Evolutionary conservation across 23 red algal species (phyloP), one percentile per base, ranked within the genome.

Genomic region (Gracilariopsis chorda): DNA sequence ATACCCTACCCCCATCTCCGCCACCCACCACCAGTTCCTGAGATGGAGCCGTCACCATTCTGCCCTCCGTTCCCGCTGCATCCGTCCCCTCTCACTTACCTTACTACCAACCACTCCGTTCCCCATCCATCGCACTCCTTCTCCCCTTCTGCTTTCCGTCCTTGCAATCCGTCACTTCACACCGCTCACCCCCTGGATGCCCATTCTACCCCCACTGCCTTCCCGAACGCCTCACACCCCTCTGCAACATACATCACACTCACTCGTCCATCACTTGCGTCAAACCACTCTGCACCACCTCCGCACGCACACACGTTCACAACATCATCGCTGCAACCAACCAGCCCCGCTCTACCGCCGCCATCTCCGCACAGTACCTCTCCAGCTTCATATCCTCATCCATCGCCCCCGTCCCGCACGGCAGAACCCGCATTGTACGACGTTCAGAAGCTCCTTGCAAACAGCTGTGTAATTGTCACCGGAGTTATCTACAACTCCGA

Each of bases 401-500:
- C 60, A 36, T 5, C 33, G 9, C 10, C 10, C n/a, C 27, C 60
- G 11, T n/a, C 10, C 2, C 2, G 12, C 12, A 4, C 10, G 60
- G 3, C 53, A 25, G 6, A 4, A 25, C 53, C n/a, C 53, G 57
- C 21, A 42, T 42, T 73, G 51, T 78, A 89, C 34, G 85, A 89
- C 49, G 35, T 78, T 39, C 20, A 9, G 7, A 89, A 89, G 48
- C 62, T 93, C 29, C n/a, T 72, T 24, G 36, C 32, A 10, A 25
- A 48, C 12, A 32, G 56, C 13, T 93, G 78, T 51, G 67, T 57
- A 27, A 44, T 93, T 25, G 60, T 87, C 17, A 8, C 30, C 10
- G 90, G 90, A 7, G 25, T 21, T 13, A 53, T 93, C 29, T 93
- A 85, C 78, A 85, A 85, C 73, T 36, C n/a, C 42, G 75, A 68